Evolutionary conservation across 805 yeast genomes (phyloP), one percentile per base, ranked within the genome.

Genomic region (Tetrapisispora arboricola): DNA sequence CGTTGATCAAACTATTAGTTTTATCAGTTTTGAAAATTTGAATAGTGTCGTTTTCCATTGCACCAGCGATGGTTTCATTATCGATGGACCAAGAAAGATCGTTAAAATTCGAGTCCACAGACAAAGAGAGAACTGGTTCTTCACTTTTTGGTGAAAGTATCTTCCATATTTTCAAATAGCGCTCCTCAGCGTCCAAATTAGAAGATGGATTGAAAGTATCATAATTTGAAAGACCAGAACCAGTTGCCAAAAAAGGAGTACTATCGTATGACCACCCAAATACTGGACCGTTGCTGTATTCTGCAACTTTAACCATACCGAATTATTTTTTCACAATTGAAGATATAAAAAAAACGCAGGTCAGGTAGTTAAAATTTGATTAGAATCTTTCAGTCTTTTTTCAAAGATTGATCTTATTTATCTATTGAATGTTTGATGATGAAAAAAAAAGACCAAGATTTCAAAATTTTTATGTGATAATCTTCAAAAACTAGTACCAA

Each of bases 191-290:
- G 13, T 6, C 12, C 4, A 26, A 25, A 11, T 13, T 3, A 13
- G 38, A 35, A 7, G 19, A 10, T 2, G 25, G 15, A n/a, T 35
- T n/a, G 25, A 35, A 35, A 3, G 16, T 12, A 19, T 27, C 38
- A 27, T 27, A 8, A 17, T 21, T 27, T 16, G 24, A 12, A 12
- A 10, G 8, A 13, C 85, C 83, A 0, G 96, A 82, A 17, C 95
- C 97, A 2, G 95, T 76, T 17, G 87, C 96, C 49, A 92, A 58
- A 40, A 75, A 63, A 16, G 96, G 96, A 44, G 77, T 64, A 38
- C 61, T 60, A 50, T 76, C 84, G 49, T 79, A 75, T 34, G 95
- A 84, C 96, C 97, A 90, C 34, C 97, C 94, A 66, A 92, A 86
- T 12, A 95, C 79, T 39, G 96, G 87, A 12, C 96, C 84, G 51